These are phyloP conservation scores for Xerocomellus chrysenteron DNA, from an alignment of 768 basidiomycete genomes.

Conservation along the genomic window DNA sequence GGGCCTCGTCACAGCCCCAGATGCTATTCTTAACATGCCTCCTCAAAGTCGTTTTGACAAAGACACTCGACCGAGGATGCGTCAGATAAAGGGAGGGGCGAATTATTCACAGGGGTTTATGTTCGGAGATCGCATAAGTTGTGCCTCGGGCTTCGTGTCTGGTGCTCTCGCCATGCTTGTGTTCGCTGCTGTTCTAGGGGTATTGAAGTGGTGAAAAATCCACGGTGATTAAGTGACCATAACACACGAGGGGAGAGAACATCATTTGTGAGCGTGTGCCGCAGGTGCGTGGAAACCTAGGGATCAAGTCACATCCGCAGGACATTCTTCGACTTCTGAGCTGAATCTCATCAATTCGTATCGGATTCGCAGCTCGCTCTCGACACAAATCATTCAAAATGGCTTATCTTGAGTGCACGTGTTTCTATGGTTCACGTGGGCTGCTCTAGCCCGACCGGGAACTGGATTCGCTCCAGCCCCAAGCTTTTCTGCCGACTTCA, in stretches of 20 bases:
- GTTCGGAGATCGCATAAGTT: constrained; percentile 7
- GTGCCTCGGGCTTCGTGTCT: constrained; percentile 18
- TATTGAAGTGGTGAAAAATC: constrained; percentile 1
- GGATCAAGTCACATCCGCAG: too few relatives aligned
- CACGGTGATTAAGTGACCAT: too few relatives aligned
- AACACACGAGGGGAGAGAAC: not conserved
- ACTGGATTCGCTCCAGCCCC: not conserved
- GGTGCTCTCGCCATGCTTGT: constrained; percentile 12
- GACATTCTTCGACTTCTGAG: not conserved
- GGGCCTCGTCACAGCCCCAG: constrained; percentile 37
- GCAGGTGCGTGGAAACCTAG: too few relatives aligned
- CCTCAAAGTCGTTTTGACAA: constrained; percentile 22
- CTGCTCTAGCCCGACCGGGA: not conserved
- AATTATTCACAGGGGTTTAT: not conserved
- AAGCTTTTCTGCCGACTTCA: not conserved
- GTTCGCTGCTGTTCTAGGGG: constrained; percentile 8
- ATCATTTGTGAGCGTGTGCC: too few relatives aligned
- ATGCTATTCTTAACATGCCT: constrained; percentile 8
- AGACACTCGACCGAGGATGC: constrained; percentile 12
- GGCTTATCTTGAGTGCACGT: not conserved
- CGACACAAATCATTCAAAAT: not conserved
- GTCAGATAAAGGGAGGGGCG: not conserved
- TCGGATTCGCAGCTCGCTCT: not conserved
- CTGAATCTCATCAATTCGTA: not conserved
- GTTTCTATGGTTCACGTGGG: not conserved